Base-by-base conservation (phyloP, 2,329 filamentous ascomycete species). In the Cordyceps cicadae region DNA sequence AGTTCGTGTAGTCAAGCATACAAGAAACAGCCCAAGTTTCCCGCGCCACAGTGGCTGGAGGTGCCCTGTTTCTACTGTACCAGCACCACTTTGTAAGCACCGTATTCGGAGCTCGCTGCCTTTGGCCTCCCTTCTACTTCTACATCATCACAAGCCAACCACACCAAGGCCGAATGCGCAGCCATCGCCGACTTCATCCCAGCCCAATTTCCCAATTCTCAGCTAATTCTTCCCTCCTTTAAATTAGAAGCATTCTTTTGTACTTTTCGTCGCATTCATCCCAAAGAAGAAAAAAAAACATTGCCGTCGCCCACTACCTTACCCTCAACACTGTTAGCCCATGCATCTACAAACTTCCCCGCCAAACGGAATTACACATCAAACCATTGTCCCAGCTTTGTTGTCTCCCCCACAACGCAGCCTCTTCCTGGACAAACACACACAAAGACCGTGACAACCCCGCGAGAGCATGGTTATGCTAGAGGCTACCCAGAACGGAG, bases 81-180 rank as follows among this genome's bases (percentile, higher is more conserved):
- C n/a, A 43, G 5, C 55, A 17, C 14, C 34, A 37, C 8, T 17
- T 51, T 46, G 39, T 19, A 34, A 7, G n/a, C 14, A 34, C 56
- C 29, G 29, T 59, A 21, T 21, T 59, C 56, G 56, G 56, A 59
- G 56, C 49, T 15, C n/a, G 6, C 19, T 6, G 24, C 24, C 26
- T 24, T 26, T 21, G 15, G n/a, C n/a, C 49, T 52, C 49, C 48
- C 56, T 59, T 59, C 37, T 37, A 59, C 56, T 59, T 59, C 37
- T 37, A 59, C 56, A 59, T 59, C 56, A 59, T 59, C 56, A 59
- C 56, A 52, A 52, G 56, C 49, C 56, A 59, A 45, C 26, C 39
- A n/a, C 3, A 7, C 15, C 39, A n/a, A n/a, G 15, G 39, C 53
- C 53, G 15, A 19, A 45, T 15, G 54, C 45, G 43, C 43, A 21